Base-by-base conservation (phyloP, 495 filamentous ascomycete species). In the Schizothecium vesticola region DNA sequence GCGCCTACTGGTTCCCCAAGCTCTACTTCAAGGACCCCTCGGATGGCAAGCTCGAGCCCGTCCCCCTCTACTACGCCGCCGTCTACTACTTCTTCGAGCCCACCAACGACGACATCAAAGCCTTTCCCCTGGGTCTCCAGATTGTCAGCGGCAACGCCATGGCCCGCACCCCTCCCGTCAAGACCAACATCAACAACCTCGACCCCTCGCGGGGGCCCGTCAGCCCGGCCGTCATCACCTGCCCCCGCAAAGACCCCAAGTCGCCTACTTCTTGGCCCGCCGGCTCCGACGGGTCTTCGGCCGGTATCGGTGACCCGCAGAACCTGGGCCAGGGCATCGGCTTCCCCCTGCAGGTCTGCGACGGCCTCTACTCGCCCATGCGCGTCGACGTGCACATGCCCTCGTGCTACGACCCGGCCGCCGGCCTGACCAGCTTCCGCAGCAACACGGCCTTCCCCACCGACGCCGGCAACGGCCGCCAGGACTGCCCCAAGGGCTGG, bases 1-100 rank as follows among this genome's bases (percentile, higher is more conserved):
- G 87, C 71, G 89, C 88, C 77, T 94, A 95, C 80, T 94, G 92
- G 92, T 84, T 88, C 59, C 89, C 92, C 2, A 77, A 77, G 51
- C 81, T 94, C 21, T 92, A 87, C 79, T 92, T 84, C 75, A 76
- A 81, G 70, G 82, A 84, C 60, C 81, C 81, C 69, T 78, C 84
- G 69, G 90, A 90, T 67, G 87, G 87, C 10, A 83, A 81, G 56
- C 90, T 95, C 74, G 85, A 88, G 70, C 81, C 80, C 59, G 92
- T 94, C 31, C 76, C 83, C 3, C 83, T 86, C 66, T 80, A 72
- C 73, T 84, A 84, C 75, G 85, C 84, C 74, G 85, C 84, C 67
- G 85, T 92, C 59, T 94, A 94, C 79, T 93, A 93, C 78, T 84
- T 90, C 68, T 84, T 85, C 66, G 86, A 85, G 56, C 74, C 83